Base-by-base conservation (phyloP, 2,329 filamentous ascomycete species). In the Ophidiomyces ophidiicola region DNA sequence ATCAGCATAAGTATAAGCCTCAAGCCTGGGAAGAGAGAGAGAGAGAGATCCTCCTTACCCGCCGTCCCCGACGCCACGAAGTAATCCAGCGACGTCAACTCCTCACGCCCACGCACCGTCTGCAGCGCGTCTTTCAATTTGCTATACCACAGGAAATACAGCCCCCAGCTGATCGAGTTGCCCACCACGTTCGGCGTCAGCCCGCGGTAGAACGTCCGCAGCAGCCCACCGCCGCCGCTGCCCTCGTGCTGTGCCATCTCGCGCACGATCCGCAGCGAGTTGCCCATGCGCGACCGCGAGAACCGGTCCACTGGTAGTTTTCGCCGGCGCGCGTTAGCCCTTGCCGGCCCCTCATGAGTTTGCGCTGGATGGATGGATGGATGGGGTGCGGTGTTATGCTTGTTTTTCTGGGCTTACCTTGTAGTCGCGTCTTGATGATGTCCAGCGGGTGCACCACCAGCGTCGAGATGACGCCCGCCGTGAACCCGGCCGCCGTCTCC, bases 371-470 rank as follows among this genome's bases (percentile, higher is more conserved):
- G 59, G 45, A 79, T 64, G 31, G 17, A 26, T 11, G 30, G 67
- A 63, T 45, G 71, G 54, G 31, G 70, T 71, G 20, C 66, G 72
- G 25, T 66, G 61, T 14, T 63, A 53, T 19, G 61, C 46, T 30
- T 56, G 53, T 30, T 32, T 34, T 26, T 41, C 3, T 18, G n/a
- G 15, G 56, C 66, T 43, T 66, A 86, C 83, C 78, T 66, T 98
- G 90, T 57, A 98, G 77, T 47, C 90, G 81, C 45, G 88, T 96
- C 70, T 98, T 98, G 58, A 96, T 78, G 47, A 98, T 78, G 64
- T 98, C 90, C 44, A 98, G 76, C 21, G 90, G 90, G 51, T 96
- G 88, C 37, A 90, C 81, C 41, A 78, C 79, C 34, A 96, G 70
- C 17, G 90, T 96, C 38, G 87, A 82, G 50, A 86, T 72, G 41